These are phyloP conservation scores for Aspergillus puulaauensis DNA, from an alignment of 2,329 filamentous ascomycete genomes.

Conservation along the genomic window DNA sequence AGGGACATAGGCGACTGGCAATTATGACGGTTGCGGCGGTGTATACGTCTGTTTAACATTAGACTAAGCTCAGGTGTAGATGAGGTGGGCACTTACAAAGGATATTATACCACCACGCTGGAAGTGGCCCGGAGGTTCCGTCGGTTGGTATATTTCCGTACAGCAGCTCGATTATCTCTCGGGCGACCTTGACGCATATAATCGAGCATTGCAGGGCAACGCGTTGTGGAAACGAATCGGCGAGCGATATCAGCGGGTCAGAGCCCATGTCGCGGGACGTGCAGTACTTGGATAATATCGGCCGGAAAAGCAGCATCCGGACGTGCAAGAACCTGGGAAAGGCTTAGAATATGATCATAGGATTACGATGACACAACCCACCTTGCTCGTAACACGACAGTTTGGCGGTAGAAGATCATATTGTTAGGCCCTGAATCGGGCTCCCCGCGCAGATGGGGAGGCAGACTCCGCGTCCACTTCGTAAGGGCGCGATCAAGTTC, in stretches of 20 bases:
- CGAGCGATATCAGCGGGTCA: conserved; percentile 21
- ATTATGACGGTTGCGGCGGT: conserved; percentile 37
- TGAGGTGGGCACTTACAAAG: conserved; percentile 24
- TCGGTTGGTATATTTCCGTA: conserved; percentile 28
- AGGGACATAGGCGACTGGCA: conserved; percentile 30
- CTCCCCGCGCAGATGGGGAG: conserved; percentile 24
- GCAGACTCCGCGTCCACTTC: conserved; percentile 31
- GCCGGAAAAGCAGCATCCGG: conserved; percentile 33
- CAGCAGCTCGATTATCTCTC: conserved; percentile 33
- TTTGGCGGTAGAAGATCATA: conserved; percentile 30
- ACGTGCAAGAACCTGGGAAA: conserved; percentile 31
- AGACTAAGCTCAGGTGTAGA: too few relatives aligned
- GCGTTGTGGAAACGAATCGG: conserved; percentile 30
- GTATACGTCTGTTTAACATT: conserved; percentile 28
- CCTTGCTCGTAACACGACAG: conserved; percentile 34
- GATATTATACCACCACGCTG: conserved; percentile 41
- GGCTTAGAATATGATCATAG: too few relatives aligned
- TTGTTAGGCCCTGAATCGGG: conserved; percentile 10
- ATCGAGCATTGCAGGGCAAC: conserved; percentile 36
- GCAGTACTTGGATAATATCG: conserved; percentile 33
- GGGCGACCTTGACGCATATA: conserved; percentile 36
- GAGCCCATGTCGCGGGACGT: conserved; percentile 25
- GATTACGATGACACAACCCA: conserved; percentile 1
- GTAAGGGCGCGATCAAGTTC: conserved; percentile 33
- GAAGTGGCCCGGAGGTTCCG: conserved; percentile 28